These are phyloP conservation scores for Martensiomyces pterosporus DNA, from an alignment of 192 early-diverging fungal genomes.

Conservation along the genomic window DNA sequence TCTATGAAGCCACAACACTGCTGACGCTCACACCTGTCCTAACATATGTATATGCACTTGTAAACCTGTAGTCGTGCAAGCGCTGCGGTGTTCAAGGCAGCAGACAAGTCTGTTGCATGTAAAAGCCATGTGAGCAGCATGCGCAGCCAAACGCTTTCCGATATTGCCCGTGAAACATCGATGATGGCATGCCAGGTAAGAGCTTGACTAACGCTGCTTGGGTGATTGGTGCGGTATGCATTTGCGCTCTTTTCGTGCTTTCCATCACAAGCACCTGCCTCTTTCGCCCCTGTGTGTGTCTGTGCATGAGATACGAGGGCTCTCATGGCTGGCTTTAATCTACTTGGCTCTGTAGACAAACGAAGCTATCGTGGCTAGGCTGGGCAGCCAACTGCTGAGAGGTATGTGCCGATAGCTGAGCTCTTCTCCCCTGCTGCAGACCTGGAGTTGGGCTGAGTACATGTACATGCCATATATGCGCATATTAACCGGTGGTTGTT, in stretches of 20 bases:
- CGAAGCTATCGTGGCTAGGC: slow-evolving; percentile 6
- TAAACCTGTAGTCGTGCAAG: slow-evolving; percentile 2
- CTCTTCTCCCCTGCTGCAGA: slow-evolving; percentile 7
- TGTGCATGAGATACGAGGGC: no score
- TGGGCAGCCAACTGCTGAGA: slow-evolving; percentile 19
- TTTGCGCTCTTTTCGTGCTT: no score
- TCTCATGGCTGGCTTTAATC: no score
- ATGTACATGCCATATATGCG: no score
- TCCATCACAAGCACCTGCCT: no score
- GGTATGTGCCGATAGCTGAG: slow-evolving; percentile 17
- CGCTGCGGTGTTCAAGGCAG: slow-evolving; percentile 9
- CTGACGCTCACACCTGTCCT: no score
- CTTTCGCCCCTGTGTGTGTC: no score
- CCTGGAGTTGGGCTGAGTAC: no score
- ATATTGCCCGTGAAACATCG: slow-evolving; percentile 9
- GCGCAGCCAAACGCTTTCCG: slow-evolving; percentile 16
- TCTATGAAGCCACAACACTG: neutral
- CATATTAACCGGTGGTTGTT: no score
- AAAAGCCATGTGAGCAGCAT: slow-evolving; percentile 16
- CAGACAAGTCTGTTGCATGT: slow-evolving; percentile 27
- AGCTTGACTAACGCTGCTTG: slow-evolving; percentile 8
- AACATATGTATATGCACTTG: neutral
- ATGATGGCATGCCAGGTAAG: slow-evolving; percentile 18
- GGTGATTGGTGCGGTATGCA: no score
- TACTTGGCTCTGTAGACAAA: no score